phyloP scores from a whole-genome alignment of 495 filamentous ascomycete species.

The Aspergillus panamensis region DNA sequence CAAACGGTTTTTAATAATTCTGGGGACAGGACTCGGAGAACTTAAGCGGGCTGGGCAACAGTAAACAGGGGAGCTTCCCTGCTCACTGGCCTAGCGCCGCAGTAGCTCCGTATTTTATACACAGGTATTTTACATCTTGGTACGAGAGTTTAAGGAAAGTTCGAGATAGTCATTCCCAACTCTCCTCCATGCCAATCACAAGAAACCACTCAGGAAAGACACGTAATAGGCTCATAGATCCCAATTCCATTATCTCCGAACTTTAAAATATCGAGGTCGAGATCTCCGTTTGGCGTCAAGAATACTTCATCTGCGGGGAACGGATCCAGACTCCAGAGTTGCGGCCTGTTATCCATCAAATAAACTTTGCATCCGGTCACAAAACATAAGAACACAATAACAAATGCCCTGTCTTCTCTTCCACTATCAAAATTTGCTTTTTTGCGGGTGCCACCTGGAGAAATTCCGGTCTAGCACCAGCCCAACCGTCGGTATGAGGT shows the following conservation, averaged over 20 bases:
- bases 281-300: not conserved
- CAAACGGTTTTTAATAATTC: not conserved
- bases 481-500: too few relatives aligned
- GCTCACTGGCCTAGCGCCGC: not conserved
- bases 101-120: not conserved
- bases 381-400: too few relatives aligned
- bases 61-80: not conserved
- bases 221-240: too few relatives aligned
- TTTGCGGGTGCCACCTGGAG: too few relatives aligned
- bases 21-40: not conserved
- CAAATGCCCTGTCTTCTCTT: too few relatives aligned
- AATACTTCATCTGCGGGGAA: not conserved
- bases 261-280: too few relatives aligned
- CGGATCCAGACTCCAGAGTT: not conserved
- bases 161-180: not conserved
- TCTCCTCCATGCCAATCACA: not conserved
- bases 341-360: not conserved
- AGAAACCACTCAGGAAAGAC: too few relatives aligned
- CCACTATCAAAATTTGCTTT: too few relatives aligned
- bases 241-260: too few relatives aligned
- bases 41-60: too few relatives aligned
- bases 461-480: too few relatives aligned
- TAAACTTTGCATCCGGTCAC: not conserved
- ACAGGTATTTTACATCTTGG: not conserved
- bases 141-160: not conserved